A percentile compares a stretch with the other conserved stretches of the same genome.
Conservation (phyloP, 2,329 filamentous ascomycete genomes). For the Pseudogymnoascus sp. region DNA sequence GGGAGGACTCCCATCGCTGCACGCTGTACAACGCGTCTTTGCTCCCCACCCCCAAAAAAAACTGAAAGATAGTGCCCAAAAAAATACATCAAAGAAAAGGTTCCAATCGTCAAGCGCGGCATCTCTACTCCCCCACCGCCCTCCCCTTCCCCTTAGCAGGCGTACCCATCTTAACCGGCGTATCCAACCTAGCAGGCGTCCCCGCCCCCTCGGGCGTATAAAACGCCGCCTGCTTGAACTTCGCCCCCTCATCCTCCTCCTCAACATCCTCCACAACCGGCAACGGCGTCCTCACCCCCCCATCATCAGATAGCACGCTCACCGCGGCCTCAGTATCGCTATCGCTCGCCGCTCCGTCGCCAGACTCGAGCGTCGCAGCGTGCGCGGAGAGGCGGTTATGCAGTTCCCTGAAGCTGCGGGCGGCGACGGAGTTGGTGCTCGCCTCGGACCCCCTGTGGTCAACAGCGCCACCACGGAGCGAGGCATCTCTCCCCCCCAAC, state of each 20-base stretch:
- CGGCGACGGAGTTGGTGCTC: slow-evolving; percentile 59
- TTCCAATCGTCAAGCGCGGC: too few species aligned
- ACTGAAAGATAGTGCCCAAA: too few species aligned
- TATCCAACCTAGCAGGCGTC: neutral
- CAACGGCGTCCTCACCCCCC: slow-evolving; percentile 47
- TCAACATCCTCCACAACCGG: slow-evolving; percentile 37
- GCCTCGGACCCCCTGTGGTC: slow-evolving; percentile 52
- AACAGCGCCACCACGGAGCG: slow-evolving; percentile 5
- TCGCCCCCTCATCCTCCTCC: neutral
- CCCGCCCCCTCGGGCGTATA: slow-evolving; percentile 22
- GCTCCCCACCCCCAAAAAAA: too few species aligned
- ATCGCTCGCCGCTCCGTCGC: slow-evolving; percentile 42
- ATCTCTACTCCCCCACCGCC: neutral
- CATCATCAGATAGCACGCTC: slow-evolving; percentile 41
- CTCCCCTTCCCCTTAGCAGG: neutral
- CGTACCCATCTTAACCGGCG: neutral
- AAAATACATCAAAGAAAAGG: too few species aligned
- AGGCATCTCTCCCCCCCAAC: neutral
- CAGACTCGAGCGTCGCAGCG: slow-evolving; percentile 33
- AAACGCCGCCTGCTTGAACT: slow-evolving; percentile 21
- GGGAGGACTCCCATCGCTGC: too few species aligned
- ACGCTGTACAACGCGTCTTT: too few species aligned
- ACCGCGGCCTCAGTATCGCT: slow-evolving; percentile 44
- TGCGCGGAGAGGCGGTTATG: slow-evolving; percentile 51
- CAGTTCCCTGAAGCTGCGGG: slow-evolving; percentile 54